phyloP scores from a whole-genome alignment of 73 alveolate genomes.

The Paraurostyla sp. region DNA sequence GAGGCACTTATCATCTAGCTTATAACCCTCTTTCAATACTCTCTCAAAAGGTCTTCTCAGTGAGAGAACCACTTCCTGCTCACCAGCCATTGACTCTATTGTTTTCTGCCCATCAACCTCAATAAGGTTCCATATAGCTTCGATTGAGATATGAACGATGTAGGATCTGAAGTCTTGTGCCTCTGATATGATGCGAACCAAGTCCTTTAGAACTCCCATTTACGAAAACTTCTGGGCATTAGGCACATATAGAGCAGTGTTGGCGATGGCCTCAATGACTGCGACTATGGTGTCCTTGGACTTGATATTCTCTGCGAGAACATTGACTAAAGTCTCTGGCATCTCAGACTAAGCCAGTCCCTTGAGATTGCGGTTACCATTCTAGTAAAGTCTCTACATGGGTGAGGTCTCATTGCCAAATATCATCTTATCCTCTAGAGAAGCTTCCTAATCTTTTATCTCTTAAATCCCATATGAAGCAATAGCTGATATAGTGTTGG shows the following conservation, averaged over 20 bases:
- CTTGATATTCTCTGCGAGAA: slow-evolving; percentile 83
- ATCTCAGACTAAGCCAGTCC: slow-evolving; percentile 84
- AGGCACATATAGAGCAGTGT: slow-evolving; percentile 81
- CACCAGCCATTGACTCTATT: slow-evolving; percentile 91
- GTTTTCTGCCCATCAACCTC: slow-evolving; percentile 96
- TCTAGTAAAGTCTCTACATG: slow-evolving; percentile 75
- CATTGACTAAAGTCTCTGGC: slow-evolving; percentile 90
- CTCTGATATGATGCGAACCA: slow-evolving; percentile 89
- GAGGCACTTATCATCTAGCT: slow-evolving; percentile 95
- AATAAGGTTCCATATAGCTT: slow-evolving; percentile 97
- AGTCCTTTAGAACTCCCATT: slow-evolving; percentile 95
- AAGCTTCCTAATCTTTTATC: slow-evolving; percentile 68
- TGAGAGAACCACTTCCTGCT: slow-evolving; percentile 89
- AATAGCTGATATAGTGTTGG: slow-evolving; percentile 81
- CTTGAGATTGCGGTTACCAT: slow-evolving; percentile 87
- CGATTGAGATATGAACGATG: slow-evolving; percentile 93
- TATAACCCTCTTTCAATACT: slow-evolving; percentile 93
- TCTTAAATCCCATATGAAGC: slow-evolving; percentile 87
- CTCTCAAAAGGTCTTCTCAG: slow-evolving; percentile 92
- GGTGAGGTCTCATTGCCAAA: slow-evolving; percentile 79
- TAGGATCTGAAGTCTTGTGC: slow-evolving; percentile 94
- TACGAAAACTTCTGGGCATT: slow-evolving; percentile 93
- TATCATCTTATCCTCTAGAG: slow-evolving; percentile 81
- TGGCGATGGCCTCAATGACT: slow-evolving; percentile 83
- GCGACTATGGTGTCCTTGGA: slow-evolving; percentile 81